Evolutionary conservation across 83 land plant species (phyloP).

Genomic region (Larix sibirica): DNA sequence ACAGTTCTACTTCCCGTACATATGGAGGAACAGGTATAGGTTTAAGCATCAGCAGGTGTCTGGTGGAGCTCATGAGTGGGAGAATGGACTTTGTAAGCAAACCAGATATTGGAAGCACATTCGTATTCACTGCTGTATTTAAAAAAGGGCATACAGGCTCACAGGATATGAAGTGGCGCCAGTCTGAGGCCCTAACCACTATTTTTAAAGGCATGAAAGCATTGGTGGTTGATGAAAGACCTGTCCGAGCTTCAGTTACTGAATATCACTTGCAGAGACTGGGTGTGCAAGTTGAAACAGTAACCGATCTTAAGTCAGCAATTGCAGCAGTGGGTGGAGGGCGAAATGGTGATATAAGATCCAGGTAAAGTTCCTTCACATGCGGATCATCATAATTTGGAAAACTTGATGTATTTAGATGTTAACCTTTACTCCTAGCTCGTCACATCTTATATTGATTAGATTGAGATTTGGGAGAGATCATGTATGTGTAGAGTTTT

Average conservation of each 20-base stretch:
- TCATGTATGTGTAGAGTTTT: background rate
- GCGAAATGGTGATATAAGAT: conserved; percentile 6
- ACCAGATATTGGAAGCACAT: conserved; percentile 71
- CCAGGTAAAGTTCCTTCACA: background rate
- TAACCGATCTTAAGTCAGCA: conserved; percentile 19
- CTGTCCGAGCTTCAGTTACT: conserved; percentile 79
- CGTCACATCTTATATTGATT: background rate
- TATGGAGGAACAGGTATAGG: conserved; percentile 99
- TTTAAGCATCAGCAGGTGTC: conserved; percentile 86
- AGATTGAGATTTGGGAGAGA: conserved; percentile 5
- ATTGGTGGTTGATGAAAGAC: conserved; percentile 68
- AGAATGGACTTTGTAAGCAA: conserved; percentile 85
- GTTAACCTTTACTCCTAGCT: background rate
- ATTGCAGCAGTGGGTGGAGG: conserved; percentile 16
- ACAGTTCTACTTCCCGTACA: conserved; percentile 77
- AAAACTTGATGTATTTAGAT: background rate
- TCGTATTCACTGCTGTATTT: conserved; percentile 77
- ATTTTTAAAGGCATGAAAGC: conserved; percentile 77
- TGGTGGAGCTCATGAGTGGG: conserved; percentile 88
- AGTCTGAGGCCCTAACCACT: conserved; percentile 32
- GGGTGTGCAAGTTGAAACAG: conserved; percentile 57
- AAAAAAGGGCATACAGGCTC: conserved; percentile 36
- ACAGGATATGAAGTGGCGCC: conserved; percentile 30
- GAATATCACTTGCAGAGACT: conserved; percentile 85
- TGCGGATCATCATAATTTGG: background rate